These are phyloP conservation scores for Cutaneotrichosporon sp. DNA, from an alignment of 1,284 basidiomycete species.

Conservation along the genomic window DNA sequence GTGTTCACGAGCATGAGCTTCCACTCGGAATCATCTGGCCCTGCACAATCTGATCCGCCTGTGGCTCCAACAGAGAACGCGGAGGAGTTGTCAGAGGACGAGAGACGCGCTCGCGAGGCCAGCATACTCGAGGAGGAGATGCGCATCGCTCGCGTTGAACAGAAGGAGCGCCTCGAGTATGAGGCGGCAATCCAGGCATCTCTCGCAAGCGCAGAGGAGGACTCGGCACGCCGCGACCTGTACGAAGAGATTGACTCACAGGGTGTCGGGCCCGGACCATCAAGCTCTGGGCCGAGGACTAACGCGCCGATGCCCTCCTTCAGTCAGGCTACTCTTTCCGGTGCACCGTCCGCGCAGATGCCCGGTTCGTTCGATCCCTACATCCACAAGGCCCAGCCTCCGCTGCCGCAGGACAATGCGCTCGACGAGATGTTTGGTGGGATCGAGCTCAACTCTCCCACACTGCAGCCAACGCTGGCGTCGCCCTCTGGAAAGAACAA, in stretches of 20 bases:
- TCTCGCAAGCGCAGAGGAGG: conserved; percentile 37
- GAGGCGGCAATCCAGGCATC: conserved; percentile 44
- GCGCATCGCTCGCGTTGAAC: conserved; percentile 33
- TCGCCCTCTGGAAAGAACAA: conserved; percentile 27
- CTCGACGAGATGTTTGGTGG: conserved; percentile 21
- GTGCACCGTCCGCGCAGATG: not conserved
- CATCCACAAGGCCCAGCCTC: not conserved
- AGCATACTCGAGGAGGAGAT: conserved; percentile 48
- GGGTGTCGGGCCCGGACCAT: not conserved
- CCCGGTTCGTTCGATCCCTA: not conserved
- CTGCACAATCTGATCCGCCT: not conserved
- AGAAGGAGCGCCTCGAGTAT: conserved; percentile 43
- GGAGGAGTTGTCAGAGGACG: conserved; percentile 20
- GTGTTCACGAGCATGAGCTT: not conserved
- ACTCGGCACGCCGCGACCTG: conserved; percentile 13
- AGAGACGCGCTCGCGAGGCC: conserved; percentile 42
- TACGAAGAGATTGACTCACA: not conserved
- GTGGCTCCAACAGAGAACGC: not conserved
- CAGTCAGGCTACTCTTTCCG: not conserved
- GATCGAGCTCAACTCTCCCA: conserved; percentile 18
- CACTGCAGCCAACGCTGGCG: conserved; percentile 19
- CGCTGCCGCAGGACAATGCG: not conserved
- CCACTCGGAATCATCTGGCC: not conserved
- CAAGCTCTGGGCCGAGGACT: conserved; percentile 7
- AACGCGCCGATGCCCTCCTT: not conserved